Conservation (phyloP, 2,329 filamentous ascomycete species). For the Arthrobotrys entomopaga region DNA sequence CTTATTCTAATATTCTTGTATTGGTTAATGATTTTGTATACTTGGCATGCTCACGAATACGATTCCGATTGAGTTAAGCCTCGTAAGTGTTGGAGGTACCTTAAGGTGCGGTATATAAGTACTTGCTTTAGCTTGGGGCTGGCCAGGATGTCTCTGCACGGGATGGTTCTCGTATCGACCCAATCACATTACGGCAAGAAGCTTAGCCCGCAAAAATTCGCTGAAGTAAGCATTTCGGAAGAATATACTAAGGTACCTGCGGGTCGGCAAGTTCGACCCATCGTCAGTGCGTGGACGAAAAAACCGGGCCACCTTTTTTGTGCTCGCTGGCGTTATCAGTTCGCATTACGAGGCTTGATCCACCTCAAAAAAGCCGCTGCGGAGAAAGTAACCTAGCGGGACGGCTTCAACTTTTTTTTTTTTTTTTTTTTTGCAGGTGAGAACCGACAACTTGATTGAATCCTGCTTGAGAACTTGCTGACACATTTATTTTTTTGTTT, state of each 20-base stretch:
- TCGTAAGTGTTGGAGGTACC: not conserved
- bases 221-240: conserved; percentile 14
- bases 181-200: conserved; percentile 28
- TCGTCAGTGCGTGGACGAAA: conserved; percentile 14
- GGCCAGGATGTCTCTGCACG: conserved; percentile 31
- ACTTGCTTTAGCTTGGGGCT: conserved; percentile 10
- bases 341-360: conserved; percentile 7
- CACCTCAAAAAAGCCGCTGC: conserved; percentile 22
- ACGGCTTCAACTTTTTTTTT: not conserved
- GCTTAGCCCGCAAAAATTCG: conserved; percentile 26
- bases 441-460: not conserved
- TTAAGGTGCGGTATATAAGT: conserved; percentile 29
- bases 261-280: conserved; percentile 9
- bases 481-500: not conserved
- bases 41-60: too few species aligned
- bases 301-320: not conserved
- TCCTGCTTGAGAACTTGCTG: not conserved
- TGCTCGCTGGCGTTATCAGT: not conserved
- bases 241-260: conserved; percentile 29
- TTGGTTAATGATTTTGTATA: too few species aligned
- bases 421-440: too few species aligned
- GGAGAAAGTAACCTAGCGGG: conserved; percentile 17
- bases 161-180: conserved; percentile 23
- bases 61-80: not conserved
- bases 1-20: too few species aligned